Evolutionary conservation across 2,329 filamentous ascomycete genomes (phyloP).

Genomic region (Fusarium globosum): DNA sequence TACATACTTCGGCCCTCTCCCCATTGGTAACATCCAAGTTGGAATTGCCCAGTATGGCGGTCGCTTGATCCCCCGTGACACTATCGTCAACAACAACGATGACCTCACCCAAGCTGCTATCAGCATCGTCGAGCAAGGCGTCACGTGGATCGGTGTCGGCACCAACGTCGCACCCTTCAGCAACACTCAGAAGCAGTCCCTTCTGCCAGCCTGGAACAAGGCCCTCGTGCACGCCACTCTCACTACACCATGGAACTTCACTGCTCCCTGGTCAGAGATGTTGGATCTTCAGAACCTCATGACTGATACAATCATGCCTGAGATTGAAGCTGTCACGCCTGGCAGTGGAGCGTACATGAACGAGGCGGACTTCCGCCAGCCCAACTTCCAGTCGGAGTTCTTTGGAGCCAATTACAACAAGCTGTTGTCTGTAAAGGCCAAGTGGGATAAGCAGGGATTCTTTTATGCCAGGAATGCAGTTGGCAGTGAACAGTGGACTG

Average conservation of each 20-base stretch:
- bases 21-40: conserved; percentile 49
- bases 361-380: conserved; percentile 61
- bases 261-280: conserved; percentile 45
- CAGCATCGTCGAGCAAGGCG: conserved; percentile 36
- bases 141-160: conserved; percentile 45
- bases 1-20: conserved; percentile 56
- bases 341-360: conserved; percentile 61
- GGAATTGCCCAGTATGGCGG: conserved; percentile 50
- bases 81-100: conserved; percentile 47
- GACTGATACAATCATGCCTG: conserved; percentile 44
- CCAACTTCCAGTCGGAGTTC: conserved; percentile 52
- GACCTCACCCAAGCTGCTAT: conserved; percentile 48
- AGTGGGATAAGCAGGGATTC: conserved; percentile 57
- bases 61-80: conserved; percentile 56
- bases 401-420: conserved; percentile 60
- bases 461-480: conserved; percentile 62
- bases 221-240: conserved; percentile 46
- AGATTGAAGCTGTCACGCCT: conserved; percentile 52
- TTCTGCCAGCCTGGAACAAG: conserved; percentile 56
- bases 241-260: conserved; percentile 44
- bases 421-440: conserved; percentile 59
- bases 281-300: conserved; percentile 47
- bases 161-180: conserved; percentile 44
- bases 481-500: conserved; percentile 61
- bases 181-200: conserved; percentile 44